These are phyloP conservation scores for Pseudogymnoascus sp. DNA, from an alignment of 2,329 filamentous ascomycete species.

Conservation along the genomic window DNA sequence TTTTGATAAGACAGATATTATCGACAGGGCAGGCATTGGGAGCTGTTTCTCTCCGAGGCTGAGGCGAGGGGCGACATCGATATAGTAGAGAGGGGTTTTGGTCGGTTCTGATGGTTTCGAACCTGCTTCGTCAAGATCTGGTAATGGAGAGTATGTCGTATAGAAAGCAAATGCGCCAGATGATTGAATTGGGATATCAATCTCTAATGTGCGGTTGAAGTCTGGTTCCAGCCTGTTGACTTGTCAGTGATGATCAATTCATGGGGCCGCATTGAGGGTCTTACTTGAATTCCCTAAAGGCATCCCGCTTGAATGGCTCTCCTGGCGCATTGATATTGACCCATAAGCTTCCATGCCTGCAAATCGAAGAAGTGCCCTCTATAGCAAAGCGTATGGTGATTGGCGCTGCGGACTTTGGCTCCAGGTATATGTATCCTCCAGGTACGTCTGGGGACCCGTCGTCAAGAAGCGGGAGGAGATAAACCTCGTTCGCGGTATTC, in stretches of 20 bases:
- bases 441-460: conserved; percentile 84
- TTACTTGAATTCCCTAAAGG: conserved; percentile 86
- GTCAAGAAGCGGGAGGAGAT: conserved; percentile 85
- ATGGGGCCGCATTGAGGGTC: conserved; percentile 26
- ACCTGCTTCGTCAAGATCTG: conserved; percentile 53
- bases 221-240: conserved; percentile 68
- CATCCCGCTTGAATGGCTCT: conserved; percentile 65
- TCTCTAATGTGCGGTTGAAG: conserved; percentile 86
- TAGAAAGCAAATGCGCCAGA: conserved; percentile 93
- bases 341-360: conserved; percentile 89
- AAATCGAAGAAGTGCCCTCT: conserved; percentile 92
- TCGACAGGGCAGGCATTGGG: conserved; percentile 77
- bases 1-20: conserved; percentile 94
- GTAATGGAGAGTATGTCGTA: conserved; percentile 82
- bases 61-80: conserved; percentile 83
- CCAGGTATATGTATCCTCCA: conserved; percentile 86
- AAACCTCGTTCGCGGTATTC: conserved; percentile 64
- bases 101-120: conserved; percentile 47
- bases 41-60: conserved; percentile 65
- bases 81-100: conserved; percentile 75
- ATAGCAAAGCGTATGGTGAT: conserved; percentile 83
- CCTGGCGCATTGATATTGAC: conserved; percentile 84
- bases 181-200: conserved; percentile 76
- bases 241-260: neutral
- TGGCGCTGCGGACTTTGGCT: conserved; percentile 64